Evolutionary conservation across 2,329 filamentous ascomycete species (phyloP).

Genomic region (Diaporthe sp.): DNA sequence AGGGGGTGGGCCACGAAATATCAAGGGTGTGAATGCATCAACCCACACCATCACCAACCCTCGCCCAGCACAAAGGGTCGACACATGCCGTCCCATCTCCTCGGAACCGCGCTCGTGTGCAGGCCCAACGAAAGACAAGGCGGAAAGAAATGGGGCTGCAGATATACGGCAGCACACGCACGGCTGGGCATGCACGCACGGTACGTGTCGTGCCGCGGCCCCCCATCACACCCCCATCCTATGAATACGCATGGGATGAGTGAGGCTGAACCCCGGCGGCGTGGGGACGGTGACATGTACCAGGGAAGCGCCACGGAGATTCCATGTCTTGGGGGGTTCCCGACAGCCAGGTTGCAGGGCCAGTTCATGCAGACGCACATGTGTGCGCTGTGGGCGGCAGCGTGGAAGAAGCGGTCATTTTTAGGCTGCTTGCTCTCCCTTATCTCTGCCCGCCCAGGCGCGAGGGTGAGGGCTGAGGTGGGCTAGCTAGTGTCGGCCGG

Average conservation of each 20-base stretch:
- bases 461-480: background rate
- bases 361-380: background rate
- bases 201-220: conserved; percentile 1
- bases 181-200: background rate
- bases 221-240: background rate
- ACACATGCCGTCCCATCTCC: background rate
- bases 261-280: background rate
- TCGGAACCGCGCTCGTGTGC: background rate
- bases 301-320: background rate
- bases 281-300: background rate
- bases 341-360: background rate
- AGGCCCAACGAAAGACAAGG: background rate
- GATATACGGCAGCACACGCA: background rate
- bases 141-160: conserved; percentile 1
- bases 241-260: background rate
- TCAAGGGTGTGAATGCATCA: conserved; percentile 5
- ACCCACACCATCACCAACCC: background rate
- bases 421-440: background rate
- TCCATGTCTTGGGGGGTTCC: background rate
- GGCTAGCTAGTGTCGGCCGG: background rate
- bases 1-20: background rate
- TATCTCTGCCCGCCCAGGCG: conserved; percentile 23
- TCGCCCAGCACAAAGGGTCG: background rate
- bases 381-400: background rate
- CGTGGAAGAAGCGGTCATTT: background rate